These are phyloP conservation scores for Clarireedia homoeocarpa DNA, from an alignment of 2,329 filamentous ascomycete species.

Conservation along the genomic window DNA sequence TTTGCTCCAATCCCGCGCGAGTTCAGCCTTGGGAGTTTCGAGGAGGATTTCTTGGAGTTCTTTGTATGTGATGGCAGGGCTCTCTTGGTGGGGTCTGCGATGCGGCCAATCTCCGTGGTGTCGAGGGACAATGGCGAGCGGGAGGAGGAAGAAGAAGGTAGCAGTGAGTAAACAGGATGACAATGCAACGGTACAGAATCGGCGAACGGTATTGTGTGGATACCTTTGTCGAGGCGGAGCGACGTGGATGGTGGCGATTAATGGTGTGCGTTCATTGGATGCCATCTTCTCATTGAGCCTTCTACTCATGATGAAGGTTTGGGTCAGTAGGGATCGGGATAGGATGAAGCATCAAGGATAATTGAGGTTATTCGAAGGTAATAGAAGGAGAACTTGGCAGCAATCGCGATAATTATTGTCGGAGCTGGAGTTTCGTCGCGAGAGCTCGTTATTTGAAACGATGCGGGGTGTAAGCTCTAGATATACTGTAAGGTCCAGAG, in stretches of 20 bases:
- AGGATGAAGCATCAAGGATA: neutral
- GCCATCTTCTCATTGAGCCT: slow-evolving; percentile 3
- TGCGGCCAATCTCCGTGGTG: slow-evolving; percentile 29
- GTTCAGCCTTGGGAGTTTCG: slow-evolving; percentile 48
- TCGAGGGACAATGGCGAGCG: slow-evolving; percentile 36
- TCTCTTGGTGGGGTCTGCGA: slow-evolving; percentile 16
- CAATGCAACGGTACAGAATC: slow-evolving; percentile 57
- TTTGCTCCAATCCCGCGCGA: slow-evolving; percentile 61
- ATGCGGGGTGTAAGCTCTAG: neutral
- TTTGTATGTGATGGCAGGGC: slow-evolving; percentile 34
- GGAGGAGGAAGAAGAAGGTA: slow-evolving; percentile 36
- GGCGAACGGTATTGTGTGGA: slow-evolving; percentile 51
- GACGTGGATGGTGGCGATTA: slow-evolving; percentile 56
- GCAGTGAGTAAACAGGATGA: slow-evolving; percentile 42
- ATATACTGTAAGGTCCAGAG: too few relatives aligned
- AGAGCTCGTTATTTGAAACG: too few relatives aligned
- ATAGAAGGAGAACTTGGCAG: neutral
- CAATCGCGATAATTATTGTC: too few relatives aligned
- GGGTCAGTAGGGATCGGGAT: neutral
- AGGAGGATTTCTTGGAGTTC: slow-evolving; percentile 50
- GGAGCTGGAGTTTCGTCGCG: too few relatives aligned
- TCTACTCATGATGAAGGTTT: slow-evolving; percentile 2
- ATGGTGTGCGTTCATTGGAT: slow-evolving; percentile 48
- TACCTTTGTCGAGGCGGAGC: slow-evolving; percentile 46
- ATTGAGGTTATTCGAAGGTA: neutral